Evolutionary conservation across 768 basidiomycete species (phyloP).

Genomic region (Boletus bicolor): DNA sequence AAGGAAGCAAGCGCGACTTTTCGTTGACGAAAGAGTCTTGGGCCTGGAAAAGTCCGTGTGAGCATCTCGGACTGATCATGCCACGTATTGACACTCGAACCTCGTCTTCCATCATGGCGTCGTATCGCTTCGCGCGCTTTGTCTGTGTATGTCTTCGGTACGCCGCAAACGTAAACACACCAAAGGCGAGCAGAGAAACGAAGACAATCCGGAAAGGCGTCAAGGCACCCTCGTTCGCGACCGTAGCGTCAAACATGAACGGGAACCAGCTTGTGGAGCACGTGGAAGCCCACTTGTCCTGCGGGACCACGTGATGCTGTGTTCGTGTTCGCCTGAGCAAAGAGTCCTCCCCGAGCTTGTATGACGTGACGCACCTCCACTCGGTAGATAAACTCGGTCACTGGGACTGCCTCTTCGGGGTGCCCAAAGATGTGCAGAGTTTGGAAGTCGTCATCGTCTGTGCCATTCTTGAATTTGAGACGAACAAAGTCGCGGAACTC

Average conservation of each 20-base stretch:
- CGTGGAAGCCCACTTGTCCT: conserved; percentile 39
- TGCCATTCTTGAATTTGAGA: conserved; percentile 82
- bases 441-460: conserved; percentile 48
- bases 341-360: neutral
- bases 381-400: conserved; percentile 80
- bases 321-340: neutral
- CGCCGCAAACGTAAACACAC: conserved; percentile 7
- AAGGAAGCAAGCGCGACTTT: conserved; percentile 26
- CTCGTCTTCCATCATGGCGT: conserved; percentile 4
- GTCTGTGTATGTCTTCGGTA: conserved; percentile 12
- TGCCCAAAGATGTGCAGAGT: conserved; percentile 70
- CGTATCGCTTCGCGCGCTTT: conserved; percentile 10
- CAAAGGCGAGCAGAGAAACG: conserved; percentile 13
- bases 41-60: neutral
- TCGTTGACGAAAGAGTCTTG: conserved; percentile 16
- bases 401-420: conserved; percentile 61
- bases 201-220: neutral
- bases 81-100: conserved; percentile 1
- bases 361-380: conserved; percentile 53
- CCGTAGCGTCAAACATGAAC: conserved; percentile 7
- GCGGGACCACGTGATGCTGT: conserved; percentile 37
- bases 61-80: neutral
- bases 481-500: conserved; percentile 78
- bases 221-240: neutral
- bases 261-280: conserved; percentile 35